Conservation (phyloP, 78 protist genomes). For the Neovahlkampfia damariscottae region DNA sequence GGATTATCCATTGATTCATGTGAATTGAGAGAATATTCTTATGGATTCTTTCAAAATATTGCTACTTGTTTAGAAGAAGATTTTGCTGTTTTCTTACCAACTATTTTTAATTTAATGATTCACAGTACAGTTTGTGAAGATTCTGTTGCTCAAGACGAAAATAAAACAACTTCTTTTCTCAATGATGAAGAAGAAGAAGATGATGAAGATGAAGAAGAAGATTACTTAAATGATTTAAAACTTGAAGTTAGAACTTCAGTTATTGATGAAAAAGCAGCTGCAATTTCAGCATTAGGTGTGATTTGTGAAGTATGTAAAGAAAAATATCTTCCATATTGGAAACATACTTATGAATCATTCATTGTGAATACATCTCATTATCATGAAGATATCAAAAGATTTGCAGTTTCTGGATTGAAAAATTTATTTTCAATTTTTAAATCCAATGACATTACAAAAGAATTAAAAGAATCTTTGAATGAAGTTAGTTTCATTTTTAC, state of each 20-base stretch:
- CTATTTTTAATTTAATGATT: not conserved
- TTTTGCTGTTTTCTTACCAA: not conserved
- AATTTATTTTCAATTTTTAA: no score
- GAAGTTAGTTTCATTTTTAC: not conserved
- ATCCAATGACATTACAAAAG: no score
- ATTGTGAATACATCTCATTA: no score
- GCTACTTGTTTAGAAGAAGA: not conserved
- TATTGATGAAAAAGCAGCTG: not conserved
- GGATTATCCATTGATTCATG: no score
- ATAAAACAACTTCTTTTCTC: no score
- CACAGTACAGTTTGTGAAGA: not conserved
- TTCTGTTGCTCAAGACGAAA: not conserved
- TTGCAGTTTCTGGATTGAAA: no score
- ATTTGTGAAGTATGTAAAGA: not conserved
- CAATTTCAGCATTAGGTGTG: not conserved
- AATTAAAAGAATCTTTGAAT: no score
- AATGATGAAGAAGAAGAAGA: constrained; percentile 3
- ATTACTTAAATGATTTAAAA: not conserved
- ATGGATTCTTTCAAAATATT: not conserved
- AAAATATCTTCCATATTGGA: no score
- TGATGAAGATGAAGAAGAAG: not conserved
- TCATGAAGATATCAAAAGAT: no score
- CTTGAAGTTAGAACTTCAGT: not conserved
- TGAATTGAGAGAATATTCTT: not conserved
- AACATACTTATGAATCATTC: no score